phyloP scores from a whole-genome alignment of 805 yeast species.

The Dipodascopsis tothii region DNA sequence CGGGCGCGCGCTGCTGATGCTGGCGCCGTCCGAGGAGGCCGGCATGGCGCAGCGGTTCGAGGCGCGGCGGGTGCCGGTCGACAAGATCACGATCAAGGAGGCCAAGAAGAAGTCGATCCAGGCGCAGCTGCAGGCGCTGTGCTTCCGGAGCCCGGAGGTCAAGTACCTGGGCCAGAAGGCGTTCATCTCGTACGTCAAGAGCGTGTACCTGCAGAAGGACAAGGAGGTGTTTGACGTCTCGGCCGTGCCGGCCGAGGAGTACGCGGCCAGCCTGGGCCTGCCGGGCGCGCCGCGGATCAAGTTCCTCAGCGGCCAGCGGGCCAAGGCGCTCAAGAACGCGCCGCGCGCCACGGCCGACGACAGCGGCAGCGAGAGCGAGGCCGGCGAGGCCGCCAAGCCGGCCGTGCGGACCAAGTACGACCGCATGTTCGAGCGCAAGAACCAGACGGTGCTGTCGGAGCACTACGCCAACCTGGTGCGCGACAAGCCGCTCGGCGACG shows the following conservation, averaged over 20 bases:
- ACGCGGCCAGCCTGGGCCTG: slow-evolving; percentile 80
- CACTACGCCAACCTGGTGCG: slow-evolving; percentile 70
- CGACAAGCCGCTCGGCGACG: slow-evolving; percentile 38
- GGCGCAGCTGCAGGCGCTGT: slow-evolving; percentile 77
- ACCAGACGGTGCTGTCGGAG: slow-evolving; percentile 84
- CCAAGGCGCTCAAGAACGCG: slow-evolving; percentile 71
- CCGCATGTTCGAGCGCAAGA: slow-evolving; percentile 89
- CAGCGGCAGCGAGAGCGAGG: slow-evolving; percentile 49
- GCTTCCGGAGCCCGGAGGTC: slow-evolving; percentile 85
- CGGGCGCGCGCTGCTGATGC: slow-evolving; percentile 75
- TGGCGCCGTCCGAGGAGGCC: slow-evolving; percentile 76
- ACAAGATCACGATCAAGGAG: slow-evolving; percentile 64
- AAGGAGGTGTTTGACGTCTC: slow-evolving; percentile 76
- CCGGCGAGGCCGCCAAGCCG: slow-evolving; percentile 39
- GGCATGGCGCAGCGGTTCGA: slow-evolving; percentile 60
- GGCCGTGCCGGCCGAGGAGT: slow-evolving; percentile 70
- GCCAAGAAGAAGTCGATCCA: slow-evolving; percentile 65
- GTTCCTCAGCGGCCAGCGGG: slow-evolving; percentile 46
- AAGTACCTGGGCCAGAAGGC: slow-evolving; percentile 95
- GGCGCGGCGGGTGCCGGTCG: slow-evolving; percentile 58
- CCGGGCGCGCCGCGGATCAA: slow-evolving; percentile 95
- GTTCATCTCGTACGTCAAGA: slow-evolving; percentile 80
- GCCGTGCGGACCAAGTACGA: slow-evolving; percentile 82
- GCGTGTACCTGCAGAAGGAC: slow-evolving; percentile 79
- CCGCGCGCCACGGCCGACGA: slow-evolving; percentile 57